Percentiles rank a stretch among this genome's conserved stretches.
Conservation (phyloP, 2,329 filamentous ascomycete species). For the Nigrospora sphaerica region DNA sequence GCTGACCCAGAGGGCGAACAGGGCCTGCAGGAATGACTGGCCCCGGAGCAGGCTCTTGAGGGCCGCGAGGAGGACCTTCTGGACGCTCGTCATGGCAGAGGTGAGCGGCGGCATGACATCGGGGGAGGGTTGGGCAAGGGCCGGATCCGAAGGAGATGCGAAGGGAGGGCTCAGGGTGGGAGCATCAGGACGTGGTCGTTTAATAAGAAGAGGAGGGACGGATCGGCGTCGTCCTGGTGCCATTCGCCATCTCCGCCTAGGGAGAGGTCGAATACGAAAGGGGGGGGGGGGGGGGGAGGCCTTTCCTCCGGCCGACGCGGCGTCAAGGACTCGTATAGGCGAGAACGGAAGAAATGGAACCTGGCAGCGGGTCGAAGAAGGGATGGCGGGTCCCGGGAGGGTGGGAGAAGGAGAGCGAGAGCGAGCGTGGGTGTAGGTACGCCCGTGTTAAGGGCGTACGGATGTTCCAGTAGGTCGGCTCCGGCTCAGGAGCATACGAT, state of each 20-base stretch:
- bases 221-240: too few relatives aligned
- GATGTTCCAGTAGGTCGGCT: too few relatives aligned
- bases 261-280: background rate
- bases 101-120: conserved; percentile 43
- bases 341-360: background rate
- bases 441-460: too few relatives aligned
- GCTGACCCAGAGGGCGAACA: conserved; percentile 47
- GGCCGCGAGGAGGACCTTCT: conserved; percentile 45
- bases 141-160: background rate
- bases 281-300: background rate
- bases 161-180: background rate
- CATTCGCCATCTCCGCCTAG: background rate
- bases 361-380: background rate
- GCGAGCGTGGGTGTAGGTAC: too few relatives aligned
- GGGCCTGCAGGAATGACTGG: conserved; percentile 50
- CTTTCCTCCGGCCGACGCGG: too few relatives aligned
- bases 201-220: too few relatives aligned
- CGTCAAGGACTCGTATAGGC: background rate
- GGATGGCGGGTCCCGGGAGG: too few relatives aligned
- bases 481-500: too few relatives aligned
- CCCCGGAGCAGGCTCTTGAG: conserved; percentile 52
- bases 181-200: background rate
- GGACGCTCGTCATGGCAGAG: conserved; percentile 51
- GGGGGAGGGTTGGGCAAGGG: conserved; percentile 5
- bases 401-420: too few relatives aligned